These are phyloP conservation scores for Sorghum bicolor DNA, from an alignment of 176 grass and related monocot genomes.

Conservation along the genomic window Sorghum_bicolor_NCBIv3 NC_012870.2:5816501-5817000, in stretches of 20 bases:
- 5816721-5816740: neutral
- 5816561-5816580: too few relatives aligned
- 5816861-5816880: neutral
- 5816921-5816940: conserved; percentile 35
- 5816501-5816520: too few relatives aligned
- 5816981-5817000: conserved; percentile 76
- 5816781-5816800: neutral
- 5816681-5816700: neutral
- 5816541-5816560: too few relatives aligned
- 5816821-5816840: neutral
- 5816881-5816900: too few relatives aligned
- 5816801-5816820: neutral
- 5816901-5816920: conserved; percentile 31
- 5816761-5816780: neutral
- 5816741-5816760: neutral
- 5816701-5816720: neutral
- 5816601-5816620: neutral
- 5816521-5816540: too few relatives aligned
- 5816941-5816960: conserved; percentile 39
- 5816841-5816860: neutral
- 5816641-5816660: neutral
- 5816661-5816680: neutral
- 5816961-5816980: conserved; percentile 26
- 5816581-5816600: neutral
- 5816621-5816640: neutral